phyloP scores from a whole-genome alignment of 2,329 filamentous ascomycete species.

The Fusarium buxicola region DNA sequence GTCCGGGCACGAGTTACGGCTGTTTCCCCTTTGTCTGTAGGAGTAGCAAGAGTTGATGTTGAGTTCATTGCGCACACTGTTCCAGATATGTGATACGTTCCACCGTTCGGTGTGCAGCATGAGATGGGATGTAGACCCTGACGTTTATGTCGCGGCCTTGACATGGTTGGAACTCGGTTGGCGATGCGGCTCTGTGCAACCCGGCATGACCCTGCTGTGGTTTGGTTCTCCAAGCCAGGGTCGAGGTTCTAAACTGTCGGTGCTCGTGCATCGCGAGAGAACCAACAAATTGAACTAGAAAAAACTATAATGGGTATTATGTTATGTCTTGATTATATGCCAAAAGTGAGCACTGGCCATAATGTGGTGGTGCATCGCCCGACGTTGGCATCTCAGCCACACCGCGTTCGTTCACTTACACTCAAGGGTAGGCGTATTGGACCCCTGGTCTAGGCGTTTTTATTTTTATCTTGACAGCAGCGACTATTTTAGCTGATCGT shows the following conservation, averaged over 20 bases:
- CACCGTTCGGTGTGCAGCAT: slow-evolving; percentile 4
- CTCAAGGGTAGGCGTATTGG: too few species aligned
- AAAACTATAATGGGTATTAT: background rate
- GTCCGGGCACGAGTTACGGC: slow-evolving; percentile 36
- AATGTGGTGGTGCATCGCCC: too few species aligned
- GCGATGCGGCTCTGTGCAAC: slow-evolving; percentile 15
- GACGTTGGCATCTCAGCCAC: too few species aligned
- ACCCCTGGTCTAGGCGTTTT: too few species aligned
- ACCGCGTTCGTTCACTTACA: too few species aligned
- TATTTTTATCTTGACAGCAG: too few species aligned
- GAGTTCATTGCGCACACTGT: background rate
- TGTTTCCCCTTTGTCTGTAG: slow-evolving; percentile 16
- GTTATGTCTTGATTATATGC: background rate
- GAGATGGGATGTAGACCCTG: background rate
- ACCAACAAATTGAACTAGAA: background rate
- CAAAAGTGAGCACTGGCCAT: too few species aligned
- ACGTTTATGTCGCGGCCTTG: background rate
- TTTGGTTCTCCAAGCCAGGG: background rate
- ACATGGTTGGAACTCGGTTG: slow-evolving; percentile 18
- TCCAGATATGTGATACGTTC: slow-evolving; percentile 31
- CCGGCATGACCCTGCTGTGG: background rate
- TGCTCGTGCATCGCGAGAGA: background rate
- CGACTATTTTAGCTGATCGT: too few species aligned
- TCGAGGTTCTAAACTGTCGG: background rate
- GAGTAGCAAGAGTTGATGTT: slow-evolving; percentile 36